A percentile compares a stretch with the other conserved stretches of the same genome.
phyloP scores from a whole-genome alignment of 78 protist genomes.

The Polysphondylium violaceum region DNA sequence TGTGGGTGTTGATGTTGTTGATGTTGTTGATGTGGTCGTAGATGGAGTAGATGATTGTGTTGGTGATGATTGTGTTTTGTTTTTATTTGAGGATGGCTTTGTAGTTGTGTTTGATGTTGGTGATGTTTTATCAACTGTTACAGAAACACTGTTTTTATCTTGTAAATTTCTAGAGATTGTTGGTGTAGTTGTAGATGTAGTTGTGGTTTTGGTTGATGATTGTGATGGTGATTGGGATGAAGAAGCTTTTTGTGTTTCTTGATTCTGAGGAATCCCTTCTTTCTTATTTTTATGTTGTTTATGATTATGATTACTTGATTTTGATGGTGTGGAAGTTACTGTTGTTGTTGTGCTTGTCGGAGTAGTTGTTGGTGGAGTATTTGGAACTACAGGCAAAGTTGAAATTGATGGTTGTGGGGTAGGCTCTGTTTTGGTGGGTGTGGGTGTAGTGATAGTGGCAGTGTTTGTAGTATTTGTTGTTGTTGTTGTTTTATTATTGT shows the following conservation, averaged over 20 bases:
- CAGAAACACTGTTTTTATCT: no score
- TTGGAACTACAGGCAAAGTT: not conserved
- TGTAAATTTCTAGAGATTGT: no score
- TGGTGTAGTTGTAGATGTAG: no score
- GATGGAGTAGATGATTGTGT: not conserved
- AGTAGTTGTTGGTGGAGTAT: not conserved
- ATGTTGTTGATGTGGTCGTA: not conserved
- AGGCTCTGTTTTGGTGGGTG: not conserved
- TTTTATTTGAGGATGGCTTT: not conserved
- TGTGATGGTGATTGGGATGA: no score
- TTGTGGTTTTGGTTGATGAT: no score
- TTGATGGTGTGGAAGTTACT: not conserved
- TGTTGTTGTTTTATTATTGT: not conserved
- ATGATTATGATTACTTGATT: not conserved
- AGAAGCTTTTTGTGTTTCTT: no score
- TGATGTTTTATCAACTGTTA: no score
- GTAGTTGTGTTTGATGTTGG: no score
- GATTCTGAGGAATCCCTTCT: no score
- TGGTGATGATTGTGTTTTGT: not conserved
- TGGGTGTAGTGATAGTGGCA: not conserved
- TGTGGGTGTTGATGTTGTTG: not conserved
- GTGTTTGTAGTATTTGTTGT: not conserved
- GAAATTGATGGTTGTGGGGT: not conserved
- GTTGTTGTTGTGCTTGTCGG: not conserved
- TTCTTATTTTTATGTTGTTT: no score